Evolutionary conservation across 768 basidiomycete genomes (phyloP).

Genomic region (Boletus insuetus): DNA sequence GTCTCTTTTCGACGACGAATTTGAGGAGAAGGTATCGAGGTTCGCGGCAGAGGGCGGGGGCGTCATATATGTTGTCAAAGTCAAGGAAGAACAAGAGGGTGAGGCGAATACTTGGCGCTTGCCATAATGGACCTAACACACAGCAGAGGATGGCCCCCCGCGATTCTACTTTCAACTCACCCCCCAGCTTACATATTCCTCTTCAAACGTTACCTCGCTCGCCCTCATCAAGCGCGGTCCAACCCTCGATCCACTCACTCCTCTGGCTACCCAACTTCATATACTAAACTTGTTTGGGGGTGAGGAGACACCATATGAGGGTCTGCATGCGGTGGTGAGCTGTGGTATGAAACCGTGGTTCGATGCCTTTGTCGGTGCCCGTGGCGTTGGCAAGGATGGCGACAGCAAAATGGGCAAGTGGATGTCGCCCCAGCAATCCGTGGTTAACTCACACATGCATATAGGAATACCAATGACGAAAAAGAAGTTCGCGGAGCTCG

Average conservation of each 20-base stretch:
- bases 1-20: conserved; percentile 67
- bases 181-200: conserved; percentile 73
- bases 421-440: conserved; percentile 1
- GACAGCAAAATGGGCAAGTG: conserved; percentile 78
- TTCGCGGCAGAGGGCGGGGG: conserved; percentile 77
- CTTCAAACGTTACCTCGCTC: conserved; percentile 78
- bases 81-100: conserved; percentile 75
- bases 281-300: conserved; percentile 90
- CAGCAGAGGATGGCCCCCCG: conserved; percentile 62
- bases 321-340: conserved; percentile 92
- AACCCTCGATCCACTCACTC: conserved; percentile 73
- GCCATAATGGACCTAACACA: conserved; percentile 6
- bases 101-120: conserved; percentile 17
- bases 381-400: conserved; percentile 69
- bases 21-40: conserved; percentile 69
- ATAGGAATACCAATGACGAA: conserved; percentile 94
- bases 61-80: conserved; percentile 81
- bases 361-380: conserved; percentile 91
- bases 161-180: conserved; percentile 67
- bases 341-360: conserved; percentile 97
- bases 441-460: conserved; percentile 4
- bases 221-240: conserved; percentile 93
- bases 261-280: conserved; percentile 84
- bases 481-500: conserved; percentile 98
- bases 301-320: conserved; percentile 91